Base-by-base conservation (phyloP, 2,329 filamentous ascomycete species). In the Lachnellula occidentalis region DNA sequence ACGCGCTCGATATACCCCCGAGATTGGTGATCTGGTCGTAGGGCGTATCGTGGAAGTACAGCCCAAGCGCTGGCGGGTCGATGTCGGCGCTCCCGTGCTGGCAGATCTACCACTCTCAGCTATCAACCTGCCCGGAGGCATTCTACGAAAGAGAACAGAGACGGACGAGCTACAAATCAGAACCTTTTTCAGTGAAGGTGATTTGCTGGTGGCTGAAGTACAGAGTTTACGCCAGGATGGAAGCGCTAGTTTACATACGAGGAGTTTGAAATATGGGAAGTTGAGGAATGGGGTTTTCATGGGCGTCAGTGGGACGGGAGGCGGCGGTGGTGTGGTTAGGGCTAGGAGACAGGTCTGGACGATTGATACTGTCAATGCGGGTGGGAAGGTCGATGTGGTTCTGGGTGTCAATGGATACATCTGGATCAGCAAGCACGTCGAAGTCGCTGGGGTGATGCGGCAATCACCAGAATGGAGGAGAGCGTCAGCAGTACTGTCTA, bases 81-180 rank as follows among this genome's bases (percentile, higher is more conserved):
- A 99, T 71, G 88, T 99, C 48, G 88, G 90, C 49, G 90, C 90
- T 22, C 86, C 90, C 0, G 83, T 95, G 67, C 85, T 96, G 5
- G 92, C 94, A 3, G 81, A 86, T 46, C 79, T 99, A 9, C 90
- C 91, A 17, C 83, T 99, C 43, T 89, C 85, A 51, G 87, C 88
- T 58, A 97, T 99, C 73, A 99, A 99, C 70, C 77, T 99, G 2
- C 94, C 94, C 0, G 94, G 94, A 54, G 94, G 94, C 34, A 95
- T 96, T 61, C 78, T 96, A 65, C 83, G 94, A 55, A 88, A 92
- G 69, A 81, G 94, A 61, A 99, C 94, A 27, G 92, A 92, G 67
- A 95, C 94, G 15, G 94, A 99, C 71, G 94, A 97, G 76, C 79
- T 99, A 66, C 94, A 97, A 73, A 97, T 99, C 72, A 84, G 94